Evolutionary conservation across 2,329 filamentous ascomycete genomes (phyloP).

Genomic region (Curvularia verruculosa): DNA sequence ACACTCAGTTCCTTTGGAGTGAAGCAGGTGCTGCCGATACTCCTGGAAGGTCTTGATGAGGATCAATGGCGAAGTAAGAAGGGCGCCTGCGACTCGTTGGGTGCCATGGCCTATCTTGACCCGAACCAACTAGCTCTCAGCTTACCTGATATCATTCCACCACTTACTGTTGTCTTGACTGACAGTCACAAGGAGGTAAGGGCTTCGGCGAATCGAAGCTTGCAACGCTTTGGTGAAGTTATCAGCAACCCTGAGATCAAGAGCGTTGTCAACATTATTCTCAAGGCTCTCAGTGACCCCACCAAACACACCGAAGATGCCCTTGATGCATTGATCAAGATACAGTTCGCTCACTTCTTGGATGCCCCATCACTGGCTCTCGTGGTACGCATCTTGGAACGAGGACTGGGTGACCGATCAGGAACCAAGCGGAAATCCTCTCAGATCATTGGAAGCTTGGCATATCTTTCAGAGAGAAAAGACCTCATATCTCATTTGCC

Average conservation of each 20-base stretch:
- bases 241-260: constrained; percentile 98
- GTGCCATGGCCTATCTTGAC: constrained; percentile 98
- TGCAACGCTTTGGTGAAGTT: constrained; percentile 98
- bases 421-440: constrained; percentile 95
- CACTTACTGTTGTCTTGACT: constrained; percentile 89
- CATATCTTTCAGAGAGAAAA: constrained; percentile 94
- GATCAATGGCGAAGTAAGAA: constrained; percentile 98
- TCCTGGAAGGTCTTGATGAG: constrained; percentile 91
- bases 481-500: constrained; percentile 90
- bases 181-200: constrained; percentile 98
- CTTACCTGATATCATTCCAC: constrained; percentile 94
- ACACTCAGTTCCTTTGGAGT: constrained; percentile 95
- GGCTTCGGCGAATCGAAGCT: constrained; percentile 86
- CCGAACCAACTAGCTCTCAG: constrained; percentile 92
- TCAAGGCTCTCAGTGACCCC: constrained; percentile 96
- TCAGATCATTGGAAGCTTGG: constrained; percentile 96
- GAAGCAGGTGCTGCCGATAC: constrained; percentile 88
- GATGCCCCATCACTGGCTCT: constrained; percentile 94
- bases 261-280: constrained; percentile 83
- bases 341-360: constrained; percentile 98
- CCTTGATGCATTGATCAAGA: constrained; percentile 91
- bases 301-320: constrained; percentile 97
- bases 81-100: constrained; percentile 93
- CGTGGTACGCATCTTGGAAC: constrained; percentile 92
- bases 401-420: constrained; percentile 87